Percentiles rank a stretch among this genome's conserved stretches.
phyloP scores from a whole-genome alignment of 2,329 filamentous ascomycete genomes.

The Hyphodiscus sp. region DNA sequence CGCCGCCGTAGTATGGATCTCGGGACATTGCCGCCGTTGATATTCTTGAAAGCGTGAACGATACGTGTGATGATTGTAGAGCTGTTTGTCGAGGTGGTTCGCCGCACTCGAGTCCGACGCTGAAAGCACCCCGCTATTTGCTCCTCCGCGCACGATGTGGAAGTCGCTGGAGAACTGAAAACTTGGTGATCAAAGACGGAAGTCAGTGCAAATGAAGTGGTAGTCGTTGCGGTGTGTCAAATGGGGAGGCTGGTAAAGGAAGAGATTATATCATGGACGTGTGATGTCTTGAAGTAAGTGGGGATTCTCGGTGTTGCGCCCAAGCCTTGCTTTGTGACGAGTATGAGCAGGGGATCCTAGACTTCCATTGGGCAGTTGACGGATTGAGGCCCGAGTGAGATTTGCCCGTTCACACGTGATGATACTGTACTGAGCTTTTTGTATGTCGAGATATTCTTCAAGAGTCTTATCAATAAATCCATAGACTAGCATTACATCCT shows the following conservation, averaged over 20 bases:
- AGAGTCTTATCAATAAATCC: neutral
- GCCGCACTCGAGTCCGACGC: neutral
- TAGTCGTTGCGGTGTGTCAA: neutral
- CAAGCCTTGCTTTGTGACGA: constrained; percentile 2
- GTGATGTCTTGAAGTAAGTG: neutral
- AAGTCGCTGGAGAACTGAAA: neutral
- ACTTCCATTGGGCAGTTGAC: constrained; percentile 8
- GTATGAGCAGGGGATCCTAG: constrained; percentile 1
- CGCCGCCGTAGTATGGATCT: constrained; percentile 30
- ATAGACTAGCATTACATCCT: neutral
- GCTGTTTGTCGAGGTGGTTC: neutral
- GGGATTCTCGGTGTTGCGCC: neutral
- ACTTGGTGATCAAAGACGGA: neutral
- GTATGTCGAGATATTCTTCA: neutral
- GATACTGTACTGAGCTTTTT: neutral
- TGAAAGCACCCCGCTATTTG: neutral
- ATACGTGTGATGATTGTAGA: neutral
- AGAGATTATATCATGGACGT: neutral
- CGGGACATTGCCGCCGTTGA: constrained; percentile 15
- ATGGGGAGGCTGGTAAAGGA: neutral
- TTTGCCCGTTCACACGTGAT: neutral
- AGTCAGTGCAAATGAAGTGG: neutral
- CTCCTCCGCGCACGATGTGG: neutral
- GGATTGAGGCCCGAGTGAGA: neutral
- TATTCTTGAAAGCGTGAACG: neutral